Evolutionary conservation across 768 basidiomycete genomes (phyloP).

Genomic region (Auricularia heimuer): DNA sequence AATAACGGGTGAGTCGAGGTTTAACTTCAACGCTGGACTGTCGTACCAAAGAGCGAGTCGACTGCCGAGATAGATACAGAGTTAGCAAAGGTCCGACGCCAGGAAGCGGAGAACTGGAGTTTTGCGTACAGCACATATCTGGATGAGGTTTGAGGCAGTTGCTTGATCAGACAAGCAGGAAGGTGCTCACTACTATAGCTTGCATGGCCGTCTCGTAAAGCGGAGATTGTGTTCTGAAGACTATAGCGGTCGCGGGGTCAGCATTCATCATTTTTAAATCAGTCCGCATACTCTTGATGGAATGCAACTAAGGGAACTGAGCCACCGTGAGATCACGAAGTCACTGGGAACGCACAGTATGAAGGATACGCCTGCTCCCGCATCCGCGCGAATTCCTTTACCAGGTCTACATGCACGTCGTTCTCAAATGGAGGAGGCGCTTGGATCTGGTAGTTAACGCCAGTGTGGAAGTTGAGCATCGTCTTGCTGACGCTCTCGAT

Average conservation of each 20-base stretch:
- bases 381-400: conserved; percentile 40
- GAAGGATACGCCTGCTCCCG: conserved; percentile 32
- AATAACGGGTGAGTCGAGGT: neutral
- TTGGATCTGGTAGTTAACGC: conserved; percentile 47
- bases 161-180: neutral
- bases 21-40: neutral
- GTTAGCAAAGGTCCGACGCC: neutral
- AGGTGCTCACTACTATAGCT: neutral
- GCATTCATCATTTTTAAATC: neutral
- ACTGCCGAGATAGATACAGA: neutral
- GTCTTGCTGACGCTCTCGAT: conserved; percentile 50
- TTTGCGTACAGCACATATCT: neutral
- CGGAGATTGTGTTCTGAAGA: neutral
- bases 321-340: neutral
- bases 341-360: conserved; percentile 36
- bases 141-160: neutral
- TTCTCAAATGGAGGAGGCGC: conserved; percentile 43
- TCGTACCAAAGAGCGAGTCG: conserved; percentile 1
- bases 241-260: neutral
- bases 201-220: neutral
- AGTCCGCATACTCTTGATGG: neutral
- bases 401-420: conserved; percentile 49
- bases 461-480: conserved; percentile 45
- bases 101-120: neutral
- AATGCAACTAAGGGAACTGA: neutral